Evolutionary conservation across 1,139 yeast species (phyloP).

Genomic region (Scheffersomyces illinoinensis): DNA sequence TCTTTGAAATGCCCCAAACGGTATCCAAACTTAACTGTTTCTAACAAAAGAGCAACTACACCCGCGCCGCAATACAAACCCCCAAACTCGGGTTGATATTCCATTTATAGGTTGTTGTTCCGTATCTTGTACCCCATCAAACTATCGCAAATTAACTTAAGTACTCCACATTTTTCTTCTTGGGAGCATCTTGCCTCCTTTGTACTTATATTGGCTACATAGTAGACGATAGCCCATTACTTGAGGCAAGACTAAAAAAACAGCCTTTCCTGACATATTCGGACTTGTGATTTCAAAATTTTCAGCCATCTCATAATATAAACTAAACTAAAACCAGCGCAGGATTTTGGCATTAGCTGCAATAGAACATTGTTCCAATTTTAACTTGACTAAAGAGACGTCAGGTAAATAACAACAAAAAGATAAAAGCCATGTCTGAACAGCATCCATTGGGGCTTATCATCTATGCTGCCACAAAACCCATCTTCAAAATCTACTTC

Average conservation of each 20-base stretch:
- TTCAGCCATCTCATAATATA: background rate
- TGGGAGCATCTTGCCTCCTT: background rate
- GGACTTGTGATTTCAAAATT: background rate
- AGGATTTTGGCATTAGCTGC: background rate
- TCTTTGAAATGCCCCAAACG: background rate
- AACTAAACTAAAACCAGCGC: background rate
- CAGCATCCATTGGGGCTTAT: slow-evolving; percentile 57
- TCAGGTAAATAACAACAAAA: too few species aligned
- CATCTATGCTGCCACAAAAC: slow-evolving; percentile 80
- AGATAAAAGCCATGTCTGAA: background rate
- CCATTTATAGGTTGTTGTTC: background rate
- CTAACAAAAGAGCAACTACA: background rate
- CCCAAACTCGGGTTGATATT: background rate
- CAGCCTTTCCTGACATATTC: background rate
- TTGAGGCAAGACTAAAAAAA: background rate
- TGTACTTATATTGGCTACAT: background rate
- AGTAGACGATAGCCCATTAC: background rate
- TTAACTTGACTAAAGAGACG: background rate
- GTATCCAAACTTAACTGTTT: background rate
- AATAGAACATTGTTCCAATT: too few species aligned
- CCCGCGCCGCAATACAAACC: background rate
- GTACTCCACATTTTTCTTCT: background rate
- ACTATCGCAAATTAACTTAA: background rate
- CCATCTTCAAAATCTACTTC: slow-evolving; percentile 81
- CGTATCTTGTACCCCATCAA: background rate